Evolutionary conservation across 2,329 filamentous ascomycete genomes (phyloP).

Genomic region (Didymella pomorum): DNA sequence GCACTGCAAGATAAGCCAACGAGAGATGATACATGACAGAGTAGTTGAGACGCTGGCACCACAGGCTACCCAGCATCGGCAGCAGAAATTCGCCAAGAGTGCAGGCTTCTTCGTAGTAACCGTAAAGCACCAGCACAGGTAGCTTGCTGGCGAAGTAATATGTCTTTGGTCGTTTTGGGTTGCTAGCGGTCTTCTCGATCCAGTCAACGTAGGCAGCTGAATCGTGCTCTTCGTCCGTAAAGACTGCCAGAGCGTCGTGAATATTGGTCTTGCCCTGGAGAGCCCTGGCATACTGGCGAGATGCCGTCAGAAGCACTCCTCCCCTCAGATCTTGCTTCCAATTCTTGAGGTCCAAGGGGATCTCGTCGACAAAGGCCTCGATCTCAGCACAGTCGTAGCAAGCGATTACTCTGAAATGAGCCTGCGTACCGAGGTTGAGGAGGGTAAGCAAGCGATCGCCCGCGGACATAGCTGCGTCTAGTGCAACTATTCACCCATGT

Average conservation of each 20-base stretch:
- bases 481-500: conserved; percentile 47
- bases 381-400: conserved; percentile 74
- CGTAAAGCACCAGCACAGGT: conserved; percentile 54
- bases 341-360: conserved; percentile 75
- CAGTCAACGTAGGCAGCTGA: conserved; percentile 63
- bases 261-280: conserved; percentile 75
- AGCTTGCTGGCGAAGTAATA: conserved; percentile 70
- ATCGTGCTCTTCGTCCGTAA: conserved; percentile 74
- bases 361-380: conserved; percentile 73
- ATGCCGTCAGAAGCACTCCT: conserved; percentile 71
- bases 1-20: conserved; percentile 51
- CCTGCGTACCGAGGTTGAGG: conserved; percentile 72
- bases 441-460: conserved; percentile 77
- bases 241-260: conserved; percentile 62
- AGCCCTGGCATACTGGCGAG: conserved; percentile 72
- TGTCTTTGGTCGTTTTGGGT: conserved; percentile 69
- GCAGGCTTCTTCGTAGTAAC: conserved; percentile 54
- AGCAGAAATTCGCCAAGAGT: conserved; percentile 53
- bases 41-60: conserved; percentile 55
- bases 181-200: conserved; percentile 59
- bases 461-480: conserved; percentile 71
- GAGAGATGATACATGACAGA: conserved; percentile 55
- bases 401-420: conserved; percentile 72
- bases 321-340: conserved; percentile 77
- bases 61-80: conserved; percentile 53